Evolutionary conservation across 768 basidiomycete species (phyloP).

Genomic region (Tremella yokohamensis): DNA sequence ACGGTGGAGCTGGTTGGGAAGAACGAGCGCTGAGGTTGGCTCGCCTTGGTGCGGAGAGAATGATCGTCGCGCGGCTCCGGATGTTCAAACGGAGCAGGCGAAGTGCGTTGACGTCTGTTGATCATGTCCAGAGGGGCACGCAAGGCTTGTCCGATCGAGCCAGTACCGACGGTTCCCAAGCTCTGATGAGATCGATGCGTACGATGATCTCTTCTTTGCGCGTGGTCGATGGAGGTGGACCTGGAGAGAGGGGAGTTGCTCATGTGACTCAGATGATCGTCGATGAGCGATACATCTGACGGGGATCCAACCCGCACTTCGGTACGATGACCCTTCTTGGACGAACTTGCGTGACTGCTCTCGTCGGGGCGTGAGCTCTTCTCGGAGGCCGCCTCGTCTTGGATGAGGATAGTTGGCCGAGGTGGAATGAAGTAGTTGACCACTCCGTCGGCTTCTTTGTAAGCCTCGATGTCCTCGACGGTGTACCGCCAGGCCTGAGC

Average conservation of each 20-base stretch:
- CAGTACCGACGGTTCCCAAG: background rate
- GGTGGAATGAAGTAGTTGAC: slow-evolving; percentile 46
- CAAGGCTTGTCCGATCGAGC: background rate
- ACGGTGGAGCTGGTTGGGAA: background rate
- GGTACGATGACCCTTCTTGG: background rate
- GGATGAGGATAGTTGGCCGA: slow-evolving; percentile 5
- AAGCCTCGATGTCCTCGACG: slow-evolving; percentile 33
- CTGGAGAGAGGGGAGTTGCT: slow-evolving; percentile 1
- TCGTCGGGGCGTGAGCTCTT: slow-evolving; percentile 4
- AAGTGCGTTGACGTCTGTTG: slow-evolving; percentile 1
- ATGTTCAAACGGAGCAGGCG: background rate
- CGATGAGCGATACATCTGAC: background rate
- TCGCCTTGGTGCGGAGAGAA: slow-evolving; percentile 2
- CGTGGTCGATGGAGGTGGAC: background rate
- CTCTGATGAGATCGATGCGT: background rate
- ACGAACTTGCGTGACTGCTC: slow-evolving; percentile 7
- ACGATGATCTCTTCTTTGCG: background rate
- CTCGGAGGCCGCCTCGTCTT: slow-evolving; percentile 8
- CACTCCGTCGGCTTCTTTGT: slow-evolving; percentile 32
- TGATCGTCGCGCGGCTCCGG: background rate
- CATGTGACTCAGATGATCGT: slow-evolving; percentile 9
- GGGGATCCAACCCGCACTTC: slow-evolving; percentile 5
- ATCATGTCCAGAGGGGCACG: slow-evolving; percentile 4
- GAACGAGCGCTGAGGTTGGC: background rate
- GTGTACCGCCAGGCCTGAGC: slow-evolving; percentile 28